Evolutionary conservation across 805 yeast species (phyloP).

Genomic region (Candida coleopterorum): DNA sequence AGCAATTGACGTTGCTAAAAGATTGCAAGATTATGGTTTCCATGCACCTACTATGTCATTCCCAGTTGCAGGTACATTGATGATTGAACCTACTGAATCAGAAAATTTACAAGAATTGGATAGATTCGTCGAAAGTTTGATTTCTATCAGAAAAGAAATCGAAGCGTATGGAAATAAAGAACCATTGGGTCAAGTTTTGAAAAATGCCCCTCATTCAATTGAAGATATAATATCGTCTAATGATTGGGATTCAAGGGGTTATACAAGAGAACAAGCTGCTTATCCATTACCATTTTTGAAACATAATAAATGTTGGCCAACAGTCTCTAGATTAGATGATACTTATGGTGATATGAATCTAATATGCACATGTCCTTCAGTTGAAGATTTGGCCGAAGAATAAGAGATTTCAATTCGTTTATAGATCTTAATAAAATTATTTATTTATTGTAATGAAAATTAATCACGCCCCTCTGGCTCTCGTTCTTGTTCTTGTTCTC

Average conservation of each 20-base stretch:
- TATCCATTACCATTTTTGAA: slow-evolving; percentile 78
- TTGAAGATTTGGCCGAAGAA: slow-evolving; percentile 58
- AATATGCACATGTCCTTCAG: slow-evolving; percentile 89
- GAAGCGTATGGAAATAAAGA: slow-evolving; percentile 63
- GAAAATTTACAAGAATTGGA: slow-evolving; percentile 86
- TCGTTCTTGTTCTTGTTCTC: too few species aligned
- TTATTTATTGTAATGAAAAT: too few species aligned
- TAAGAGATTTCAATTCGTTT: background rate
- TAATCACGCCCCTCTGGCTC: too few species aligned
- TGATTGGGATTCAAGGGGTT: slow-evolving; percentile 84
- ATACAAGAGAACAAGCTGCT: slow-evolving; percentile 90
- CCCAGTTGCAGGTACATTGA: slow-evolving; percentile 96
- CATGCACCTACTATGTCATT: slow-evolving; percentile 99
- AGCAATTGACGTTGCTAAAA: slow-evolving; percentile 94
- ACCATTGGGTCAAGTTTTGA: slow-evolving; percentile 64
- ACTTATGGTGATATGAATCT: slow-evolving; percentile 90
- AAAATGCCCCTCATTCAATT: slow-evolving; percentile 89
- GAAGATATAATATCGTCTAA: slow-evolving; percentile 64
- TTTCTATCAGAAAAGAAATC: slow-evolving; percentile 79
- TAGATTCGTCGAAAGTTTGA: slow-evolving; percentile 83
- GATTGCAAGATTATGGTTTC: slow-evolving; percentile 96
- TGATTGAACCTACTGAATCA: slow-evolving; percentile 98
- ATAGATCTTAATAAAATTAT: background rate
- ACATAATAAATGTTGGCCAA: slow-evolving; percentile 87
- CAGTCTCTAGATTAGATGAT: slow-evolving; percentile 89